These are phyloP conservation scores for Ogataea pilisensis DNA, from an alignment of 805 yeast species.

Conservation along the genomic window DNA sequence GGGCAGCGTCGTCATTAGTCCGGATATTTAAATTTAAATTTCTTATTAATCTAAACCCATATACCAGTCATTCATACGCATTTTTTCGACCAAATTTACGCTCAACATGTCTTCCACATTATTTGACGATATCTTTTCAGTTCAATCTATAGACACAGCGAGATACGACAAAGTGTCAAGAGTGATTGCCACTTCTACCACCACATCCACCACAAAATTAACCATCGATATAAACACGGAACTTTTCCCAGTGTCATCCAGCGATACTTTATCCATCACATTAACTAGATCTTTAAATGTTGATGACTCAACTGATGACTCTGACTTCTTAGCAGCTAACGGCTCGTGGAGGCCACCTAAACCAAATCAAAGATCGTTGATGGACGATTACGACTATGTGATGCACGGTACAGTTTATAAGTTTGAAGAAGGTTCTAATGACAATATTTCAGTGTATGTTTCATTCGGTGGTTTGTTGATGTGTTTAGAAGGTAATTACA, in stretches of 20 bases:
- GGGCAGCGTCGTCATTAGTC: no score
- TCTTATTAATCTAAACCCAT: no score
- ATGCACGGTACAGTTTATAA: constrained; percentile 98
- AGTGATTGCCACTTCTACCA: constrained; percentile 80
- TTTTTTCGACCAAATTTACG: no score
- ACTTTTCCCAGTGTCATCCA: constrained; percentile 74
- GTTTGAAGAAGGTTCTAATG: constrained; percentile 77
- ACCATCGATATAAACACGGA: constrained; percentile 90
- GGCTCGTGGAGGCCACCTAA: constrained; percentile 84
- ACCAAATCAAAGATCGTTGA: constrained; percentile 77
- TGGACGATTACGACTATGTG: constrained; percentile 96
- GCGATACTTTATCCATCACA: constrained; percentile 80
- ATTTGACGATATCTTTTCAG: constrained; percentile 89
- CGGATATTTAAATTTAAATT: no score
- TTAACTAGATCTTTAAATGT: constrained; percentile 69
- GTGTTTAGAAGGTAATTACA: constrained; percentile 92
- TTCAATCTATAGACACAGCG: constrained; percentile 79
- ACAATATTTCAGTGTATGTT: constrained; percentile 79
- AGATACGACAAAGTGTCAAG: constrained; percentile 91
- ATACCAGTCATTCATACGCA: no score
- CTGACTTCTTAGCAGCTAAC: constrained; percentile 43
- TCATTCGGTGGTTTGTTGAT: constrained; percentile 94
- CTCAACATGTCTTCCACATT: constrained; percentile 62
- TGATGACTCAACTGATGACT: constrained; percentile 44
- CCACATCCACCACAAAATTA: constrained; percentile 73